phyloP scores from a whole-genome alignment of 805 yeast species.

The Starmerella cellae region DNA sequence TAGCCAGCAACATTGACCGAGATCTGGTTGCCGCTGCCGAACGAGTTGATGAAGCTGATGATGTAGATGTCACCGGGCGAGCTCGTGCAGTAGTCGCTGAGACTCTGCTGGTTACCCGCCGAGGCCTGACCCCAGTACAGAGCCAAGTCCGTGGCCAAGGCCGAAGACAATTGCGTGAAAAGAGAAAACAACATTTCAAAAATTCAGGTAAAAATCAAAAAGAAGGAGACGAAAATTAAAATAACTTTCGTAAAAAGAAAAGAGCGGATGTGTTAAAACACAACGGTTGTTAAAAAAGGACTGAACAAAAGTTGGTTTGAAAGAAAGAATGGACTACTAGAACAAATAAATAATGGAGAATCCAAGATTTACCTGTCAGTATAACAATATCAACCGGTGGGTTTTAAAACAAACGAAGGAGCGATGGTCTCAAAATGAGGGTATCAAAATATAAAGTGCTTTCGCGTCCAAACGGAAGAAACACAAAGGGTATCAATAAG shows the following conservation, averaged over 20 bases:
- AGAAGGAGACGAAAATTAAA: neutral
- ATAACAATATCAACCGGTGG: too few relatives aligned
- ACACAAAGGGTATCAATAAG: too few relatives aligned
- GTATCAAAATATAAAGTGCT: too few relatives aligned
- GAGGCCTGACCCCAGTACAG: constrained; percentile 86
- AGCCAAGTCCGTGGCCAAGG: constrained; percentile 44
- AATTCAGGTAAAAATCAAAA: neutral
- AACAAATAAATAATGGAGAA: too few relatives aligned
- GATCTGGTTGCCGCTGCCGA: constrained; percentile 32
- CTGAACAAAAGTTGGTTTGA: too few relatives aligned
- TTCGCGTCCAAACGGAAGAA: too few relatives aligned
- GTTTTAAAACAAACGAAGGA: too few relatives aligned
- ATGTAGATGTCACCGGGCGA: constrained; percentile 49
- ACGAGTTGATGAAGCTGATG: constrained; percentile 54
- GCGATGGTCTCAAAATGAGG: too few relatives aligned
- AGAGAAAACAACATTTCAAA: constrained; percentile 5
- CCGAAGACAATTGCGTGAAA: constrained; percentile 2
- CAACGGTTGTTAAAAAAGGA: too few relatives aligned
- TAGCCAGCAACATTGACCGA: constrained; percentile 47
- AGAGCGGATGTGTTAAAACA: too few relatives aligned
- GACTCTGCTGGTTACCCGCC: constrained; percentile 40
- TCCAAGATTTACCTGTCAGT: too few relatives aligned
- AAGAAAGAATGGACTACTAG: too few relatives aligned
- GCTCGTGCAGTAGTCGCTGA: constrained; percentile 50
- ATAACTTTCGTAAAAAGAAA: neutral